Base-by-base conservation (phyloP, 164 flowering plant species). In the Umbellularia californica region DNA sequence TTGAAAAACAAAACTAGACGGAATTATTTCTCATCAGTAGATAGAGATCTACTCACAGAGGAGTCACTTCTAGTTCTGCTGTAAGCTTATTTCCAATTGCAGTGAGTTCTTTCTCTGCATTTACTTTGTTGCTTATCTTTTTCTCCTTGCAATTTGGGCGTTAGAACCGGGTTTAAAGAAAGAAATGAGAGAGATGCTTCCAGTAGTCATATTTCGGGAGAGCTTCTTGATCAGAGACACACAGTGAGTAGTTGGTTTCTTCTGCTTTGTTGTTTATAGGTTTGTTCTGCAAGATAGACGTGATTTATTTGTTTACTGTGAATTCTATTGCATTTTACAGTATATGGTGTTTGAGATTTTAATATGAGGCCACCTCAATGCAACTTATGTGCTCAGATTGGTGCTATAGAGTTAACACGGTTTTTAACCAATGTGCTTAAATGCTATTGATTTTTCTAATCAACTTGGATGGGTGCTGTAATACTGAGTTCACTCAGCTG, bases 121-220 rank as follows among this genome's bases (percentile, higher is more conserved):
- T 5, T 50, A 28, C 41, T 5, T 30, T 65, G 23, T 30, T 64
- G 24, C 24, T 73, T 4, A 20, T 22, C 41, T 55, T 74, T 12
- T 20, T 55, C 71, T 19, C 22, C 35, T 70, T 73, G 50, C 75
- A 52, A 15, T 77, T 70, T 74, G 58, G 82, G 79, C 82, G 74
- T 77, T 83, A 65, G 90, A 86, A 72, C 23, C 83, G 73, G 95
- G 98, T 0, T 78, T 94, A 82, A 90, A 85, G 85, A 90, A 92
- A 79, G 97, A 94, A 66, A 3, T 94, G 72, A 82, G 98, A 74
- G 97, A 92, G 85, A 85, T 92, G 97, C 87, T 94, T 23, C 97
- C 97, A 20, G 79, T 92, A 23, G 84, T 94, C 68, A 81, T 92
- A 7, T 94, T 82, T 76, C 88, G 84, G 73, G 94, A 92, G 85